A percentile compares a stretch with the other conserved stretches of the same genome.
phyloP scores from a whole-genome alignment of 1,284 basidiomycete species.

The Laetiporus sulphureus region DNA sequence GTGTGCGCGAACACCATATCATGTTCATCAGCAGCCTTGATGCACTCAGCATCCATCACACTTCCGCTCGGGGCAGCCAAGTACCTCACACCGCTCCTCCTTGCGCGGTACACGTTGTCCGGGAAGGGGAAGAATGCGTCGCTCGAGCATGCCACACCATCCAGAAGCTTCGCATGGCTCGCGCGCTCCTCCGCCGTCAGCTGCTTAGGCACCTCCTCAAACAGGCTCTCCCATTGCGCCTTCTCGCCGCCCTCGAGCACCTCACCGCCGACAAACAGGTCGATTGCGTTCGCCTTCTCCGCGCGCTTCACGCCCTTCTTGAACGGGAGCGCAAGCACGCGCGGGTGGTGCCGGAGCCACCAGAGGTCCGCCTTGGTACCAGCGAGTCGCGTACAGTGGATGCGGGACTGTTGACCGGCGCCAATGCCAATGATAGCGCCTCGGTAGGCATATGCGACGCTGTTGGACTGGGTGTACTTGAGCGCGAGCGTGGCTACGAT shows the following conservation, averaged over 20 bases:
- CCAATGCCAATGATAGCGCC: slow-evolving; percentile 95
- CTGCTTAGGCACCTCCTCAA: slow-evolving; percentile 69
- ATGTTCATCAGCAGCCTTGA: slow-evolving; percentile 91
- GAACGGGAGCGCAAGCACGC: slow-evolving; percentile 88
- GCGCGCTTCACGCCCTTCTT: slow-evolving; percentile 97
- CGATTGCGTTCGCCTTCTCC: slow-evolving; percentile 97
- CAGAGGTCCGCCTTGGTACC: slow-evolving; percentile 98
- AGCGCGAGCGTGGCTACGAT: slow-evolving; percentile 94
- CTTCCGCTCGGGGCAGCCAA: slow-evolving; percentile 93
- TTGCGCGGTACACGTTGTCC: slow-evolving; percentile 93
- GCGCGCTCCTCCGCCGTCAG: slow-evolving; percentile 71
- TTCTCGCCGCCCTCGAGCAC: slow-evolving; percentile 84
- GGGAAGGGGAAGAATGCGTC: slow-evolving; percentile 99
- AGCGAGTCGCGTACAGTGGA: slow-evolving; percentile 98
- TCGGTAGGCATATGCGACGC: slow-evolving; percentile 92
- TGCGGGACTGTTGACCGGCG: slow-evolving; percentile 97
- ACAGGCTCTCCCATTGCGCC: slow-evolving; percentile 87
- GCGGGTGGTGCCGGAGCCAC: slow-evolving; percentile 97
- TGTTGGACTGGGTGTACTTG: slow-evolving; percentile 99
- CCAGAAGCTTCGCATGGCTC: slow-evolving; percentile 66
- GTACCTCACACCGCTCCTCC: slow-evolving; percentile 88
- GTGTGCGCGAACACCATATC: slow-evolving; percentile 87
- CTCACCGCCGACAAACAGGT: slow-evolving; percentile 92
- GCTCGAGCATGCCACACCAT: slow-evolving; percentile 87
- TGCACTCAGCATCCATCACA: slow-evolving; percentile 95